Percentiles rank a stretch among this genome's conserved stretches.
Conservation (phyloP, 345 rosid species). For the Geranium rotundifolium region DNA sequence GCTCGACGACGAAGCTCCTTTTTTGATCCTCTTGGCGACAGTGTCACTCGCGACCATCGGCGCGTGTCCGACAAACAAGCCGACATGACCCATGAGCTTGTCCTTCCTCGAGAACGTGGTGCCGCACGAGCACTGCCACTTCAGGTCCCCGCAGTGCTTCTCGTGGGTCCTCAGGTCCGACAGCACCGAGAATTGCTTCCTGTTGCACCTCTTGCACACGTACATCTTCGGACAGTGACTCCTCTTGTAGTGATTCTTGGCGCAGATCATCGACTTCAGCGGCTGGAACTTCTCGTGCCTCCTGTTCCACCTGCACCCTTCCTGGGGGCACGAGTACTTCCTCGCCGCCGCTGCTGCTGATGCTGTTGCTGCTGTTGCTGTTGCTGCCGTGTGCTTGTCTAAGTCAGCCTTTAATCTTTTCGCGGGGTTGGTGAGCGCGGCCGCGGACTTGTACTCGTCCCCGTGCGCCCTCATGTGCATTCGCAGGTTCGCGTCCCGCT, state of each 20-base stretch:
- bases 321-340: conserved; percentile 76
- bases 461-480: conserved; percentile 99
- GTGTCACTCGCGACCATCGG: conserved; percentile 21
- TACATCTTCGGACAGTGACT: conserved; percentile 91
- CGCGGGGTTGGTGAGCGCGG: conserved; percentile 55
- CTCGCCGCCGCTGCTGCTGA: conserved; percentile 8
- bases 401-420: too few relatives aligned
- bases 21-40: too few relatives aligned
- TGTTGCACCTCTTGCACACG: conserved; percentile 64
- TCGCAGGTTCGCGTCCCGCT: conserved; percentile 80
- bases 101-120: conserved; percentile 80
- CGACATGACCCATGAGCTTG: conserved; percentile 70
- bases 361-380: too few relatives aligned
- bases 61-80: conserved; percentile 58
- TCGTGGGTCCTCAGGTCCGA: conserved; percentile 90
- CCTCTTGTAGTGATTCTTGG: conserved; percentile 89
- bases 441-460: conserved; percentile 63
- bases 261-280: conserved; percentile 72
- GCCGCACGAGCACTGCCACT: conserved; percentile 87
- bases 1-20: too few relatives aligned
- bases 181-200: conserved; percentile 75
- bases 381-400: too few relatives aligned
- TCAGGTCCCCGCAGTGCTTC: conserved; percentile 73
- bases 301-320: conserved; percentile 81
- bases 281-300: conserved; percentile 83